These are phyloP conservation scores for Malus sylvestris DNA, from an alignment of 306 rosid species.

Conservation along the genomic window DNA sequence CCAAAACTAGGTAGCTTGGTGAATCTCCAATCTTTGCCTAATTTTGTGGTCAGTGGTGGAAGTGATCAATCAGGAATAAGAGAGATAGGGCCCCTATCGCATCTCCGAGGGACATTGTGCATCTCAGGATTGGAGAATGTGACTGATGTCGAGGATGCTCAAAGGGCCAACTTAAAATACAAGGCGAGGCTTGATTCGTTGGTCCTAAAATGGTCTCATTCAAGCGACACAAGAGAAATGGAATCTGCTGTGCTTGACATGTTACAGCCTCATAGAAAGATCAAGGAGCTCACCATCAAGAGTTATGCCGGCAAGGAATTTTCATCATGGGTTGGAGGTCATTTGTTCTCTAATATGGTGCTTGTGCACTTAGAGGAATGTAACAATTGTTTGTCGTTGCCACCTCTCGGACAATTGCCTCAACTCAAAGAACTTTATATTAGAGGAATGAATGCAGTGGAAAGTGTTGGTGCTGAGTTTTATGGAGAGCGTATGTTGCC, in stretches of 20 bases:
- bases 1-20: not conserved
- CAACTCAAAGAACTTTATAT: constrained; percentile 1
- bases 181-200: not conserved
- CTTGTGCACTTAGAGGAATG: not conserved
- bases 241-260: not conserved
- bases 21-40: not conserved
- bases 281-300: not conserved
- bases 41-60: not conserved
- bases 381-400: not conserved
- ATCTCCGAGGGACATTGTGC: not conserved
- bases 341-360: not conserved
- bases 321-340: constrained; percentile 1
- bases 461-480: constrained; percentile 9
- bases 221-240: fast-evolving
- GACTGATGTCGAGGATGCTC: not conserved
- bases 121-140: constrained; percentile 1
- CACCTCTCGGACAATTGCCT: constrained; percentile 12
- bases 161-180: not conserved
- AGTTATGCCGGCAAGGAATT: not conserved
- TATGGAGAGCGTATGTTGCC: not conserved
- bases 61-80: not conserved
- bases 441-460: not conserved
- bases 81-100: not conserved
- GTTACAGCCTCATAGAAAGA: not conserved
- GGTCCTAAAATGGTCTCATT: not conserved